phyloP scores from a whole-genome alignment of 2,329 filamentous ascomycete species.

The Talaromyces sp. region DNA sequence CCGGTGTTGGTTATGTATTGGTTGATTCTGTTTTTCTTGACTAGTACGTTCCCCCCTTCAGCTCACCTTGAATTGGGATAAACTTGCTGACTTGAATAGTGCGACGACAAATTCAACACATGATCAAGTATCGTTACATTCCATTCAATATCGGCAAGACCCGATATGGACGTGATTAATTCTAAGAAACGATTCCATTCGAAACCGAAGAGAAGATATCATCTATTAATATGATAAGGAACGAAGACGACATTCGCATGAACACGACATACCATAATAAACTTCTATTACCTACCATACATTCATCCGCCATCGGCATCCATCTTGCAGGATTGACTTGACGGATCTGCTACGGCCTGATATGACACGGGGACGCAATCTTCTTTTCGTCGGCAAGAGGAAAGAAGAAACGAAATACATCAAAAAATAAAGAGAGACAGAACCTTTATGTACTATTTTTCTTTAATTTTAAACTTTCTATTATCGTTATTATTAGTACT shows the following conservation, averaged over 20 bases:
- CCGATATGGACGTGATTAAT: constrained; percentile 55
- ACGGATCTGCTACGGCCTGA: constrained; percentile 6
- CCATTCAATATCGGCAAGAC: constrained; percentile 91
- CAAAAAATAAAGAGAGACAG: neutral
- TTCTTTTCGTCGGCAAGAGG: neutral
- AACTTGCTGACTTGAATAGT: constrained; percentile 51
- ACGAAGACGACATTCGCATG: constrained; percentile 5
- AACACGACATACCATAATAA: neutral
- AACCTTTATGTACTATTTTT: constrained; percentile 7
- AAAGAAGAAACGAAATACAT: neutral
- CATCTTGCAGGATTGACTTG: neutral
- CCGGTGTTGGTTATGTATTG: constrained; percentile 97
- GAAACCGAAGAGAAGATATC: neutral
- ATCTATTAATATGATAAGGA: neutral
- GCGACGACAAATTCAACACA: constrained; percentile 99
- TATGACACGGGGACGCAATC: neutral
- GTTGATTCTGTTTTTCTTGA: constrained; percentile 93
- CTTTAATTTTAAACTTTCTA: neutral
- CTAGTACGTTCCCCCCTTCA: constrained; percentile 63
- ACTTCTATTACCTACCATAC: neutral
- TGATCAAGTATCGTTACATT: constrained; percentile 99
- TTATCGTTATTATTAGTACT: constrained; percentile 7
- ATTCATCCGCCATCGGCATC: neutral
- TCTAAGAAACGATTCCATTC: neutral
- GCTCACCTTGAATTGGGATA: neutral